Evolutionary conservation across 306 rosid genomes (phyloP), one percentile per base, ranked within the genome.

Genomic region (Parietaria judaica): DNA sequence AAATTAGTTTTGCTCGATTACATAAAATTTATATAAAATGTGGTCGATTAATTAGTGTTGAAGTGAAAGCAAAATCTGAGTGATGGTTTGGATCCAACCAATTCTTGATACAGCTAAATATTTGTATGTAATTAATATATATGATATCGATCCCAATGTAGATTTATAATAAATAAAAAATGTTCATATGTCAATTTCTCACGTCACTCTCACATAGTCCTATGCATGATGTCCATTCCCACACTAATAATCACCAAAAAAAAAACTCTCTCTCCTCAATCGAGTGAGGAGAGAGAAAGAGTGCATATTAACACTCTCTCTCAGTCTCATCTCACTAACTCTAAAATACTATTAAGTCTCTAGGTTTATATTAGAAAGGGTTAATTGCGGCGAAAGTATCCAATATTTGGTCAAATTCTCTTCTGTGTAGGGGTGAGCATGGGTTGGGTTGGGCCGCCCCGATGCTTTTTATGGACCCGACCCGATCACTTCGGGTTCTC

Each of bases 141-240:
- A 50, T 50, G 9, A 17, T 53, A 17, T 53, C 56, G 6, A 53
- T 53, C 23, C 37, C 8, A 48, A 66, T 49, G 58, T 56, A 56
- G 65, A 70, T 70, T 60, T 49, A 51, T 55, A 38, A 44, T 49
- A 16, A 5, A 59, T 53, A 38, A 54, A 57, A 16, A 5, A 59
- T 53, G 70, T 14, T 39, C 16, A 65, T 16, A 51, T 58, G 60
- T 17, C 1, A 16, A 51, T 49, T 35, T 9, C 23, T 2, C 37
- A 58, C 45, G 66, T 54, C 61, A 65, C 66, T 12, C 50, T 51
- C 46, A 37, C 58, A 37, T 46, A 45, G 58, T 69, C 53, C 14
- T 59, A 60, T 51, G 72, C 53, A 58, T 59, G 55, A 41, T 50
- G 49, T 37, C 9, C 46, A 53, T 9, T 58, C 35, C 48, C 57